A percentile compares a stretch with the other conserved stretches of the same genome.
These are phyloP conservation scores for Przewalskia tangutica DNA, from an alignment of 257 asterid genomes.

Conservation along the genomic window DNA sequence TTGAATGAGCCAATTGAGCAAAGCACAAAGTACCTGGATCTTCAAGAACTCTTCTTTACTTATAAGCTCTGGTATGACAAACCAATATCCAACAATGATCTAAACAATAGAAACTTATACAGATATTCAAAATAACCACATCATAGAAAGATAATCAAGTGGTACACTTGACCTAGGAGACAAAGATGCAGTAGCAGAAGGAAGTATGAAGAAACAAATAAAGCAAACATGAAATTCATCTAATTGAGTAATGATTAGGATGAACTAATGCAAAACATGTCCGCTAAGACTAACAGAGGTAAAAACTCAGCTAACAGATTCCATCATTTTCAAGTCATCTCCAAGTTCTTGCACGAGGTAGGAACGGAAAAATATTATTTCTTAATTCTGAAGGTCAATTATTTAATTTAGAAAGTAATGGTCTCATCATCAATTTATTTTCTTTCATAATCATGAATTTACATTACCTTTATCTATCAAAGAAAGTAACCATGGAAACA, in stretches of 20 bases:
- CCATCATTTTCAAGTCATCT: too few species aligned
- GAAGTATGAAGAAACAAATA: not conserved
- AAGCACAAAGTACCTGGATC: slow-evolving; percentile 56
- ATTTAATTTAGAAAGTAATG: not conserved
- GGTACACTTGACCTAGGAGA: too few species aligned
- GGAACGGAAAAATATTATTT: not conserved
- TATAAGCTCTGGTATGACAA: slow-evolving; percentile 21
- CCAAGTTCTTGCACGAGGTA: not conserved
- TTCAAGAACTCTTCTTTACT: slow-evolving; percentile 93
- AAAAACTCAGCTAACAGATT: too few species aligned
- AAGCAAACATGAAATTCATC: not conserved
- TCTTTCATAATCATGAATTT: not conserved
- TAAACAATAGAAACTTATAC: not conserved
- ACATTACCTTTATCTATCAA: not conserved
- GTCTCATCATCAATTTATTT: not conserved
- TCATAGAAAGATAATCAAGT: too few species aligned
- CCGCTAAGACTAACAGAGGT: not conserved
- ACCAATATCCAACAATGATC: not conserved
- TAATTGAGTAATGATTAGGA: not conserved
- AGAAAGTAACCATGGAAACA: not conserved
- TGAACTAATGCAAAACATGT: not conserved
- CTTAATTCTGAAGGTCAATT: not conserved
- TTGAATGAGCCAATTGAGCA: not conserved
- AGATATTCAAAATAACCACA: not conserved
- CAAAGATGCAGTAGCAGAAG: not conserved